phyloP scores from a whole-genome alignment of 371 early-diverging fungal genomes.

The Chytridium lagenaria region DNA sequence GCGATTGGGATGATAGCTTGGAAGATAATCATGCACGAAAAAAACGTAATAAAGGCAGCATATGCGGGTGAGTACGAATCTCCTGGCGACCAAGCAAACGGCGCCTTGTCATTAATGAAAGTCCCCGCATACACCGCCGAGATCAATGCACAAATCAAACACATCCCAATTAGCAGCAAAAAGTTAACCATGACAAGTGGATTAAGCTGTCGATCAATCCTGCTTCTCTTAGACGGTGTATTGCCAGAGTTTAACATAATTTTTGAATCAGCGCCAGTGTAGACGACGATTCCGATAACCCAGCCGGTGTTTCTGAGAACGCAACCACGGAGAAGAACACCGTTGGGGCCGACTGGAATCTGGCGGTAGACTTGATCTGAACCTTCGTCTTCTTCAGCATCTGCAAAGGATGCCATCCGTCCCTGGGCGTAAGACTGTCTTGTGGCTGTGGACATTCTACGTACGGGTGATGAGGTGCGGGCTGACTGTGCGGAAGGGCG shows the following conservation, averaged over 20 bases:
- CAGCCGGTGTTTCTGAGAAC: conserved; percentile 88
- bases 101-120: conserved; percentile 43
- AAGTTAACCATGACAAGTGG: conserved; percentile 85
- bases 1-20: conserved; percentile 97
- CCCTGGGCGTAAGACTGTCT: not conserved
- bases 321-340: conserved; percentile 88
- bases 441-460: not conserved
- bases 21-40: conserved; percentile 79
- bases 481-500: not conserved
- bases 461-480: not conserved
- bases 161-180: conserved; percentile 72
- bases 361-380: conserved; percentile 7
- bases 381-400: not conserved
- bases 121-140: conserved; percentile 52
- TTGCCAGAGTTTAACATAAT: conserved; percentile 88
- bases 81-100: conserved; percentile 35
- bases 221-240: conserved; percentile 92
- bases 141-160: conserved; percentile 64
- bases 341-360: conserved; percentile 41
- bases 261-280: conserved; percentile 94
- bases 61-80: conserved; percentile 34
- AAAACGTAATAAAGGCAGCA: conserved; percentile 53
- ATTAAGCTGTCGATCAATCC: conserved; percentile 93
- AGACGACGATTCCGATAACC: conserved; percentile 84
- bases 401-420: not conserved